Evolutionary conservation across 345 rosid species (phyloP).

Genomic region (Brassica napus): DNA sequence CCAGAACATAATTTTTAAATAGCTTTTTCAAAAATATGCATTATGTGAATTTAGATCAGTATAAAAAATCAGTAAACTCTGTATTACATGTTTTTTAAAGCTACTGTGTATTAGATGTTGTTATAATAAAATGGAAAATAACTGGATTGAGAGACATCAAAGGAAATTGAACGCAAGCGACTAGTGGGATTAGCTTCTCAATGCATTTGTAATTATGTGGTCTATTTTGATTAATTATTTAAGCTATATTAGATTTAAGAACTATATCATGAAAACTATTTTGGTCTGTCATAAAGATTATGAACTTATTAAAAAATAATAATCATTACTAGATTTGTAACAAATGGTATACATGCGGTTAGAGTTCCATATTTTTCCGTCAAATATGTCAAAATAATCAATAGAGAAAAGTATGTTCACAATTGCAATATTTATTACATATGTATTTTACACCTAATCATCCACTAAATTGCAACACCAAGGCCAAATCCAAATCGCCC

Average conservation of each 20-base stretch:
- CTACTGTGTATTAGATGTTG: neutral
- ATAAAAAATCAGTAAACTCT: neutral
- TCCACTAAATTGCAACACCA: conserved; percentile 25
- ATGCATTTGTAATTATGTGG: neutral
- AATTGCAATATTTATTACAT: conserved; percentile 33
- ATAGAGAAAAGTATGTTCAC: conserved; percentile 9
- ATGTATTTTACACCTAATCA: conserved; percentile 25
- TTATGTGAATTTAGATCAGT: neutral
- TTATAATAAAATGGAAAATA: neutral
- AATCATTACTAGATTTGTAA: neutral
- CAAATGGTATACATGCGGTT: neutral
- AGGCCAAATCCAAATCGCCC: conserved; percentile 18
- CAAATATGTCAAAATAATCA: neutral
- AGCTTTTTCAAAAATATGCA: neutral
- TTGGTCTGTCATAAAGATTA: neutral
- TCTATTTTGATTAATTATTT: neutral
- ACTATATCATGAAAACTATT: neutral
- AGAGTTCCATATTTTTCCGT: neutral
- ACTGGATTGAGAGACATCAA: neutral
- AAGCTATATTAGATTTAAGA: neutral
- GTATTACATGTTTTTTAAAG: neutral
- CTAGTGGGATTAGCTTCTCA: neutral
- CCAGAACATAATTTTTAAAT: neutral
- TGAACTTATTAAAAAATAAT: neutral
- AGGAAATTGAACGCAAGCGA: conserved; percentile 5